Evolutionary conservation across 306 rosid species (phyloP), one percentile per base, ranked within the genome.

Genomic region (Fagus crenata): DNA sequence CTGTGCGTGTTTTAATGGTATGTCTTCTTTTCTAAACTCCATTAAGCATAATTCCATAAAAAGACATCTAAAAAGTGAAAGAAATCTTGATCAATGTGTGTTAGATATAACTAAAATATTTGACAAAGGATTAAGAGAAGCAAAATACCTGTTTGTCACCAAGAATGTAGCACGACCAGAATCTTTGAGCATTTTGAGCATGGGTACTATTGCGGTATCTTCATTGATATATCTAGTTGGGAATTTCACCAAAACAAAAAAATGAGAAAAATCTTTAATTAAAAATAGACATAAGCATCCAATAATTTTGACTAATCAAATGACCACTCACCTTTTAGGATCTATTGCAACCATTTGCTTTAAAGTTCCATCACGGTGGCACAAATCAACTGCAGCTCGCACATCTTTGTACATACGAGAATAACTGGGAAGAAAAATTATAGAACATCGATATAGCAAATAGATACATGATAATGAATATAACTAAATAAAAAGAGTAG

Each of bases 321-420:
- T 69, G 69, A 5, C 36, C 0, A 22, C 28, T 22, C 67, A 95
- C 99, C 87, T 86, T 84, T 88, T 84, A 9, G 99, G 99, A 75
- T 92, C 93, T 73, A 86, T 81, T 73, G 97, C 99, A 80, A 95
- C 99, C 98, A 91, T 89, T 85, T 89, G 95, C 91, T 95, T 95
- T 85, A 95, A 84, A 55, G 98, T 95, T 83, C 99, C 99, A 77
- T 95, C 99, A 22, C 98, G 97, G 78, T 95, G 98, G 79, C 99
- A 95, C 88, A 95, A 81, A 83, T 95, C 99, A 82, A 95, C 96
- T 17, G 99, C 99, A 74, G 99, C 99, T 85, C 97, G 89, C 81
- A 95, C 96, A 90, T 95, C 99, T 89, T 86, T 95, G 84, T 92
- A 95, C 87, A 95, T 89, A 54, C 86, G 86, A 75, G 97, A 86